These are phyloP conservation scores for Juglanconis juglandina DNA, from an alignment of 2,329 filamentous ascomycete species.

Conservation along the genomic window DNA sequence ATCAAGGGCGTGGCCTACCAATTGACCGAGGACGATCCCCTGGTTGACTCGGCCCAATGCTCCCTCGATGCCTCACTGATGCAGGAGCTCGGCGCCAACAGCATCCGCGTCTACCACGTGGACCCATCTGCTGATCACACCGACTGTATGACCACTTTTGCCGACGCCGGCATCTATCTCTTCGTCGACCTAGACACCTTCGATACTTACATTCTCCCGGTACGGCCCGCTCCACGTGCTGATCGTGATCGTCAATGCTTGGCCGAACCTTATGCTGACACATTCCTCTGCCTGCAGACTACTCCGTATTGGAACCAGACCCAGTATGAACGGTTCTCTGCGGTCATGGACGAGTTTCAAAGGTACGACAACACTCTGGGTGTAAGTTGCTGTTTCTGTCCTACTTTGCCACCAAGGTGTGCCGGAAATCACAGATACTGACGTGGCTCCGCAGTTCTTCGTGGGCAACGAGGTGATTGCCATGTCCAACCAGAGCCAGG, in stretches of 20 bases:
- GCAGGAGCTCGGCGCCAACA: constrained; percentile 76
- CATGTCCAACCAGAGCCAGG: constrained; percentile 51
- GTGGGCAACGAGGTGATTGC: constrained; percentile 87
- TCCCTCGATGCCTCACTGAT: constrained; percentile 71
- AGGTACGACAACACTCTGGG: constrained; percentile 76
- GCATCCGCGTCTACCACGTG: constrained; percentile 86
- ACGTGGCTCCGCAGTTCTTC: constrained; percentile 52
- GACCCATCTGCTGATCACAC: constrained; percentile 68
- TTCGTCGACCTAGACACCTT: constrained; percentile 81
- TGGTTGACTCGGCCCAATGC: constrained; percentile 74
- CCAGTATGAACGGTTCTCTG: constrained; percentile 65
- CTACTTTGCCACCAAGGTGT: background rate
- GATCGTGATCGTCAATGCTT: background rate
- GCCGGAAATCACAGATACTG: background rate
- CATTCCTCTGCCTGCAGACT: constrained; percentile 1
- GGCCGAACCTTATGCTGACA: constrained; percentile 7
- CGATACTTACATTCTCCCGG: constrained; percentile 63
- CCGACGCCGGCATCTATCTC: constrained; percentile 76
- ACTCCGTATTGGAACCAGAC: constrained; percentile 67
- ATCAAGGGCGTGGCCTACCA: constrained; percentile 66
- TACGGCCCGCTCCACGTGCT: constrained; percentile 31
- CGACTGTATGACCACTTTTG: constrained; percentile 77
- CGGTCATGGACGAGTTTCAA: constrained; percentile 74
- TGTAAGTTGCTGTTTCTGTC: background rate
- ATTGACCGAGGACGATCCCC: constrained; percentile 62